phyloP scores from a whole-genome alignment of 352 stramenopile species.

The Phytophthora sansomeana region DNA sequence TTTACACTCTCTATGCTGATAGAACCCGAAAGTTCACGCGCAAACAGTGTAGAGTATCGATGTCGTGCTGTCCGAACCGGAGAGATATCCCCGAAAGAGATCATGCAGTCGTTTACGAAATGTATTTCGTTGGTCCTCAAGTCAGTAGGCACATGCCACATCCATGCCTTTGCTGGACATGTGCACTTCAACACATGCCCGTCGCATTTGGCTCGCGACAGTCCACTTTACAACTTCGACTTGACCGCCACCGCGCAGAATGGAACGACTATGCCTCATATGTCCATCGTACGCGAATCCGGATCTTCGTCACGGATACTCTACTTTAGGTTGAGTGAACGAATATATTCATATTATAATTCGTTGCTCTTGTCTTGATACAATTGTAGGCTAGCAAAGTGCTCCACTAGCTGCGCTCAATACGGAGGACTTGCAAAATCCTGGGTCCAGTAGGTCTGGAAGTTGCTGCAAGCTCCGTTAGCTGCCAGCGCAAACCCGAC shows the following conservation, averaged over 20 bases:
- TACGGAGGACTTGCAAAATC: slow-evolving; percentile 40
- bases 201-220: slow-evolving; percentile 6
- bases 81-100: background rate
- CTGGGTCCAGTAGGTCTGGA: slow-evolving; percentile 58
- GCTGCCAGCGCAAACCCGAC: slow-evolving; percentile 31
- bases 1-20: background rate
- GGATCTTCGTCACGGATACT: background rate
- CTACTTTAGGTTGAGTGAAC: background rate
- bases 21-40: no score
- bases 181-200: slow-evolving; percentile 20
- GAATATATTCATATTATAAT: background rate
- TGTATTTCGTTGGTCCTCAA: slow-evolving; percentile 2
- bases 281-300: background rate
- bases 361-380: background rate
- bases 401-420: background rate
- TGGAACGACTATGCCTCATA: slow-evolving; percentile 1
- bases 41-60: no score
- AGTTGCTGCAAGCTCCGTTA: slow-evolving; percentile 37
- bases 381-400: background rate
- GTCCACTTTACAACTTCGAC: slow-evolving; percentile 5
- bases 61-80: background rate
- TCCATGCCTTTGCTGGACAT: slow-evolving; percentile 14
- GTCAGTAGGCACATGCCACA: slow-evolving; percentile 10
- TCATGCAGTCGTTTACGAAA: background rate
- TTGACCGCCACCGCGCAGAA: slow-evolving; percentile 1